A percentile compares a stretch with the other conserved stretches of the same genome.
Conservation (phyloP, 345 rosid species). For the Trapa bicornis region DNA sequence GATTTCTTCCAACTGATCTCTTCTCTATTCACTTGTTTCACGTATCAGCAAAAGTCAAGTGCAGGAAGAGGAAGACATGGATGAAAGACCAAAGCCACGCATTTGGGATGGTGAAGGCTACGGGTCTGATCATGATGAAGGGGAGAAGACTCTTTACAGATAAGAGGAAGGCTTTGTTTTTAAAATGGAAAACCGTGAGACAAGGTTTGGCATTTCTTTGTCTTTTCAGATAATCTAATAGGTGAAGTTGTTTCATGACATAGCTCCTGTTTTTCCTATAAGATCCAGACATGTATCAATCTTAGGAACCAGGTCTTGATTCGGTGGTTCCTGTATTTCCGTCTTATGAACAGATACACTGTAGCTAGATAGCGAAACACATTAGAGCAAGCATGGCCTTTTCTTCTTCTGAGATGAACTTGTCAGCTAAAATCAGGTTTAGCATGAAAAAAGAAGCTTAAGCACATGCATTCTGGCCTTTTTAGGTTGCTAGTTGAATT, state of each 20-base stretch:
- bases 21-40: slow-evolving; percentile 1
- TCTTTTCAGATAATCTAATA: background rate
- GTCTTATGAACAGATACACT: background rate
- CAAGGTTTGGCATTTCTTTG: slow-evolving; percentile 17
- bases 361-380: background rate
- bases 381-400: background rate
- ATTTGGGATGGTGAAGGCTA: slow-evolving; percentile 72
- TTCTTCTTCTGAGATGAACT: background rate
- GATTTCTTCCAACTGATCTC: background rate
- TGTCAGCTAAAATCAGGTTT: background rate
- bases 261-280: background rate
- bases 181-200: slow-evolving; percentile 29
- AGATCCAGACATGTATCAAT: background rate
- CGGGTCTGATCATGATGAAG: slow-evolving; percentile 73
- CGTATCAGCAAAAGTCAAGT: slow-evolving; percentile 8
- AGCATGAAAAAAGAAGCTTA: background rate
- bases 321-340: background rate
- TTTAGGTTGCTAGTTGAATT: background rate
- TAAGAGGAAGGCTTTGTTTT: slow-evolving; percentile 21
- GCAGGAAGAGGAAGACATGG: slow-evolving; percentile 56
- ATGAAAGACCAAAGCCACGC: slow-evolving; percentile 59
- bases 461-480: background rate
- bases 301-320: background rate
- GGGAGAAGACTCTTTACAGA: slow-evolving; percentile 34
- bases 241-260: background rate